phyloP scores from a whole-genome alignment of 805 yeast species.

The Brettanomyces bruxellensis region DNA sequence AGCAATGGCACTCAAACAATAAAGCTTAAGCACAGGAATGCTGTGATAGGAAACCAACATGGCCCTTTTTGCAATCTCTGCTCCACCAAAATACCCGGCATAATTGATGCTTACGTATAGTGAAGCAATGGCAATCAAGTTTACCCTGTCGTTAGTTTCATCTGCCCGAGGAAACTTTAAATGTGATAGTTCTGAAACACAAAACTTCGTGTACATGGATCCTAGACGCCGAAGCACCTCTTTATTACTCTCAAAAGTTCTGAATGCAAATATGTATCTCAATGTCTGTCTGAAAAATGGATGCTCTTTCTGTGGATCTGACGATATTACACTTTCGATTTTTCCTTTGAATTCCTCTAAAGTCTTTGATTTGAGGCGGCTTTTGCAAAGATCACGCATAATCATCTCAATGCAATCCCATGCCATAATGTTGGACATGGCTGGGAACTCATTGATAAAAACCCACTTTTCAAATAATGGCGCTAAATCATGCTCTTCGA shows the following conservation, averaged over 20 bases:
- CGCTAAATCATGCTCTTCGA: background rate
- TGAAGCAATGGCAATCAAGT: slow-evolving; percentile 24
- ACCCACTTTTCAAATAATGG: background rate
- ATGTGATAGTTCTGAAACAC: slow-evolving; percentile 11
- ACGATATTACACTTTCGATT: slow-evolving; percentile 2
- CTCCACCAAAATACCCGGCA: slow-evolving; percentile 13
- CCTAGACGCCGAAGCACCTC: slow-evolving; percentile 1
- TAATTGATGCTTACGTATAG: slow-evolving; percentile 10
- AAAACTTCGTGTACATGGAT: slow-evolving; percentile 4
- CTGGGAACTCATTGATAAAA: slow-evolving; percentile 11
- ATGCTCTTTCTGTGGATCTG: background rate
- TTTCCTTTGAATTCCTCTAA: slow-evolving; percentile 3
- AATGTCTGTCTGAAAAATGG: slow-evolving; percentile 6
- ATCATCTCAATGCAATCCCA: slow-evolving; percentile 14
- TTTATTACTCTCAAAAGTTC: slow-evolving; percentile 5
- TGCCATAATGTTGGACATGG: slow-evolving; percentile 14
- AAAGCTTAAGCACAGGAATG: slow-evolving; percentile 27
- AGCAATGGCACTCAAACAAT: slow-evolving; percentile 22
- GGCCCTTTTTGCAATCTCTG: slow-evolving; percentile 22
- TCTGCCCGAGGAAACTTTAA: slow-evolving; percentile 38
- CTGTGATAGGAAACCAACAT: slow-evolving; percentile 39
- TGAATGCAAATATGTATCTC: slow-evolving; percentile 12
- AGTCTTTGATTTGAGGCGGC: slow-evolving; percentile 2
- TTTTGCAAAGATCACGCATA: background rate
- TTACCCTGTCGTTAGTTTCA: slow-evolving; percentile 23